Conservation (phyloP, 2,329 filamentous ascomycete genomes). For the Clarireedia paspali region DNA sequence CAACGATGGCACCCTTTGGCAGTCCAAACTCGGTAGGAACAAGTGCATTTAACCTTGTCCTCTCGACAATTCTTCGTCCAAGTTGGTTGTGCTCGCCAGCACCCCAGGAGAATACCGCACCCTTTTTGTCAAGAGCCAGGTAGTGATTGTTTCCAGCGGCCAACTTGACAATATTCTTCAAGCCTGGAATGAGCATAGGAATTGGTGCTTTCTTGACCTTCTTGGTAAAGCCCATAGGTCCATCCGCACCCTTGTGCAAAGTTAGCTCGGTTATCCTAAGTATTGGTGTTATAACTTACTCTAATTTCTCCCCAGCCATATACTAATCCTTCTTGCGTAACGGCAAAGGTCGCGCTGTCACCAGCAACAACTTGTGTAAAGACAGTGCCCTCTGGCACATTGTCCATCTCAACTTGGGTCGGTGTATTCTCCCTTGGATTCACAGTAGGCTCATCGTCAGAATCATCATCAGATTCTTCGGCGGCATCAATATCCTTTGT, state of each 20-base stretch:
- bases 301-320: conserved; percentile 82
- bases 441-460: conserved; percentile 46
- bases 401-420: conserved; percentile 50
- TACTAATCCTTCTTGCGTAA: conserved; percentile 68
- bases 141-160: conserved; percentile 50
- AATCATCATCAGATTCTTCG: conserved; percentile 34
- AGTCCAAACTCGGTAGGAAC: conserved; percentile 12
- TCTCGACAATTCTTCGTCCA: conserved; percentile 37
- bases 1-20: conserved; percentile 8
- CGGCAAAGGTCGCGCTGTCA: conserved; percentile 68
- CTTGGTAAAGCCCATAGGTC: conserved; percentile 47
- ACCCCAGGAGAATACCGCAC: conserved; percentile 57
- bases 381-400: conserved; percentile 43
- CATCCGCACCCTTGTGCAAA: conserved; percentile 46
- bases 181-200: conserved; percentile 44
- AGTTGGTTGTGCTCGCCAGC: conserved; percentile 56
- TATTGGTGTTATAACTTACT: conserved; percentile 31
- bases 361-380: conserved; percentile 63
- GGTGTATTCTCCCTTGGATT: conserved; percentile 45
- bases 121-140: conserved; percentile 48
- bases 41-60: conserved; percentile 17
- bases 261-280: not conserved
- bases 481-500: conserved; percentile 41
- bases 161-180: conserved; percentile 47
- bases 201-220: not conserved